phyloP scores from a whole-genome alignment of 129 eudicot species.

The Chrysanthemum lavandulifolium region DNA sequence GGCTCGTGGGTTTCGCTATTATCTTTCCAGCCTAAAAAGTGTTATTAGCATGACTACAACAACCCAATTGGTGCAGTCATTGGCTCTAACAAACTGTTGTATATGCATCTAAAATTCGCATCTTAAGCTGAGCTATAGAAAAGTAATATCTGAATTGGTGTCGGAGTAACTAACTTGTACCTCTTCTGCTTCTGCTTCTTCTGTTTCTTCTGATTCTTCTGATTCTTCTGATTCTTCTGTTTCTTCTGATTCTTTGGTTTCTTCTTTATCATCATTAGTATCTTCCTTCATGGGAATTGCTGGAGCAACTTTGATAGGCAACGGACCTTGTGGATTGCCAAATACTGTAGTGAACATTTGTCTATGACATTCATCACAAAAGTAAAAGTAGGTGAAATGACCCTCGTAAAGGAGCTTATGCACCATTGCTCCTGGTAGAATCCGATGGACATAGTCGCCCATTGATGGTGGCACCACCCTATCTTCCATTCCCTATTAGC shows the following conservation, averaged over 20 bases:
- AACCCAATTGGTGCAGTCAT: slow-evolving; percentile 16
- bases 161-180: slow-evolving; percentile 26
- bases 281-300: slow-evolving; percentile 16
- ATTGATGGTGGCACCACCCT: slow-evolving; percentile 74
- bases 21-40: slow-evolving; percentile 35
- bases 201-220: slow-evolving; percentile 2
- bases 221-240: background rate
- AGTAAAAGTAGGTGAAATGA: slow-evolving; percentile 80
- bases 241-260: slow-evolving; percentile 11
- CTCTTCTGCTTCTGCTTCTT: slow-evolving; percentile 40
- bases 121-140: slow-evolving; percentile 32
- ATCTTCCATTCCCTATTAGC: slow-evolving; percentile 76
- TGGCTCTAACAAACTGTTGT: slow-evolving; percentile 34
- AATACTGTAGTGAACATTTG: slow-evolving; percentile 67
- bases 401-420: slow-evolving; percentile 88
- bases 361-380: slow-evolving; percentile 91
- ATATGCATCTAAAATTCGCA: slow-evolving; percentile 37
- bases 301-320: slow-evolving; percentile 33
- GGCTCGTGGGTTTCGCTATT: slow-evolving; percentile 28
- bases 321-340: slow-evolving; percentile 83
- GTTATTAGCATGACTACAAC: slow-evolving; percentile 24
- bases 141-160: slow-evolving; percentile 31
- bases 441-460: slow-evolving; percentile 63
- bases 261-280: slow-evolving; percentile 19
- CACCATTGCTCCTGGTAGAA: slow-evolving; percentile 79